phyloP scores from a whole-genome alignment of 768 basidiomycete species.

The Leccinum sublutescens region DNA sequence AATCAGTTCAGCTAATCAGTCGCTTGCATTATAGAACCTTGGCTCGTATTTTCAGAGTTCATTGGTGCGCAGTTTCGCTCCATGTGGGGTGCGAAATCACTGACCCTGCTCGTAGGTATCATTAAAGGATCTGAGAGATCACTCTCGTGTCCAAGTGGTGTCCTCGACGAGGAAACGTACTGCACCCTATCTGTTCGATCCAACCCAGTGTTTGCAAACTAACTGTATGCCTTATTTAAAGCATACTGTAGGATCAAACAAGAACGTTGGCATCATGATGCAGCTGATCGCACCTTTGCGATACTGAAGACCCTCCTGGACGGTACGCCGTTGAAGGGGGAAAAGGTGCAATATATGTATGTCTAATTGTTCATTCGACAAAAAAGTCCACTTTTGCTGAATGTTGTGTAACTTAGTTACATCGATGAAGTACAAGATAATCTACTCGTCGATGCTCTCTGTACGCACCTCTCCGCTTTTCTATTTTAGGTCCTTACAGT shows the following conservation, averaged over 20 bases:
- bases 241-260: conserved; percentile 48
- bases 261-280: conserved; percentile 45
- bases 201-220: conserved; percentile 50
- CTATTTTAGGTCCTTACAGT: not conserved
- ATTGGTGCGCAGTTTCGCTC: conserved; percentile 31
- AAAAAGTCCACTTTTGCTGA: not conserved
- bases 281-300: conserved; percentile 61
- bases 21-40: too few species aligned
- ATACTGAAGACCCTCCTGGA: conserved; percentile 40
- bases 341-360: conserved; percentile 56
- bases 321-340: conserved; percentile 34
- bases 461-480: conserved; percentile 35
- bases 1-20: too few species aligned
- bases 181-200: conserved; percentile 47
- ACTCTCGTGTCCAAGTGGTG: conserved; percentile 32
- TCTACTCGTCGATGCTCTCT: conserved; percentile 58
- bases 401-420: conserved; percentile 38
- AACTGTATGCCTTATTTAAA: conserved; percentile 53
- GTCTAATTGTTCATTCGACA: conserved; percentile 13
- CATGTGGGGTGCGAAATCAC: not conserved
- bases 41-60: too few species aligned
- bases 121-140: conserved; percentile 69
- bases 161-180: conserved; percentile 47
- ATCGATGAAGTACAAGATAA: conserved; percentile 77
- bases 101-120: conserved; percentile 38